Evolutionary conservation across 176 grass and related monocot species (phyloP), one percentile per base, ranked within the genome.

Genomic region (Avena sativa): DNA sequence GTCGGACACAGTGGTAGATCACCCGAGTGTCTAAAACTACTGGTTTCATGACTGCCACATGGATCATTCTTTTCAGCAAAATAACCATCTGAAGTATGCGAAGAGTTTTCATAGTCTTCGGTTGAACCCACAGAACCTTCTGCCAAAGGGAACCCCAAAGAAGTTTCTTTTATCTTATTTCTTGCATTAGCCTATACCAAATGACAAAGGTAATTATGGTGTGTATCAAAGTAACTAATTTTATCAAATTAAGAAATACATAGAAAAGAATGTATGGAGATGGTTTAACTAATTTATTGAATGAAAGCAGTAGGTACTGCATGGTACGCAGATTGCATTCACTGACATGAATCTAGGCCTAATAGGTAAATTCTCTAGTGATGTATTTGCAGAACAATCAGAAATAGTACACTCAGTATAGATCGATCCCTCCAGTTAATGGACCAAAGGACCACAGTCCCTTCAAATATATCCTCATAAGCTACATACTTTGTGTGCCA

Each of bases 81-180:
- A 79, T 94, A 86, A 62, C 90, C 93, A 75, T 99, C 94, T 86
- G 92, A 94, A 53, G 83, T 93, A 82, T 94, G 88, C 47, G 97
- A 99, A 0, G 97, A 96, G 56, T 91, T 89, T 88, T 94, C 97
- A 75, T 90, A 93, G 67, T 99, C 92, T 87, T 96, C 92, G 87
- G 89, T 98, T 83, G 92, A 94, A 12, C 91, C 94, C 30, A 85
- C 89, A 69, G 86, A 86, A 89, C 93, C 91, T 92, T 93, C 84
- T 8, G 80, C 80, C 28, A 85, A 74, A 61, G 93, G 86, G 58
- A 95, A 81, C 71, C 84, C 93, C 9, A 71, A 50, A 85, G 83
- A 88, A 85, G 86, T 70, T 88, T 90, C 90, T 83, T 91, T 94
- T 26, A 96, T 80, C 81, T 93, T 94, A 76, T 81, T 88, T 85